phyloP scores from a whole-genome alignment of 2,329 filamentous ascomycete genomes.

The Botrytis fragariae region DNA sequence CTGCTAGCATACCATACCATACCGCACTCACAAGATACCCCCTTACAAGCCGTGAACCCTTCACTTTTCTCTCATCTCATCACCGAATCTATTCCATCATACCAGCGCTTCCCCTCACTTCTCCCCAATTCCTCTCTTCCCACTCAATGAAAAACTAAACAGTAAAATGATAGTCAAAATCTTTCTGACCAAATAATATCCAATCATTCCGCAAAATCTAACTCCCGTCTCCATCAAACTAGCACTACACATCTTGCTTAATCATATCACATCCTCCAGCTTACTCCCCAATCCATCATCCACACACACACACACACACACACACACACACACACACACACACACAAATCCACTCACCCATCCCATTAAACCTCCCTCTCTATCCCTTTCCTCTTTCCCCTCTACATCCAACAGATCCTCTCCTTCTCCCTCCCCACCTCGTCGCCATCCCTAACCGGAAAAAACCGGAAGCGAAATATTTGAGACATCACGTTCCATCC shows the following conservation, averaged over 20 bases:
- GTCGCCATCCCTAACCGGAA: neutral
- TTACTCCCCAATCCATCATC: neutral
- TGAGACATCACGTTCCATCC: neutral
- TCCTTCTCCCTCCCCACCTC: no score
- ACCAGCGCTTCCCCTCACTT: neutral
- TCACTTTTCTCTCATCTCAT: neutral
- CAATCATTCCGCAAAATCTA: neutral
- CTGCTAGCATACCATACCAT: neutral
- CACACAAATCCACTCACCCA: neutral
- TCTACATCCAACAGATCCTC: neutral
- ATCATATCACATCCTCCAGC: neutral
- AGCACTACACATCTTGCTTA: neutral
- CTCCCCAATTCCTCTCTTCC: neutral
- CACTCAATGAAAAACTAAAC: neutral
- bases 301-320: no score
- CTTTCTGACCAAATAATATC: neutral
- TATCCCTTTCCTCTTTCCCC: neutral
- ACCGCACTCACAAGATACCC: neutral
- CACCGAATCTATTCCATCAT: neutral
- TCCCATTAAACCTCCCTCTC: neutral
- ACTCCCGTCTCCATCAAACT: neutral
- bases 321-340: neutral
- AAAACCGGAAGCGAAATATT: neutral
- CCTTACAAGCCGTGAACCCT: neutral
- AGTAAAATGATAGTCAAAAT: fast-evolving